A percentile compares a stretch with the other conserved stretches of the same genome.
phyloP scores from a whole-genome alignment of 176 grass and related monocot genomes.

The Saccharum officinarum region DNA sequence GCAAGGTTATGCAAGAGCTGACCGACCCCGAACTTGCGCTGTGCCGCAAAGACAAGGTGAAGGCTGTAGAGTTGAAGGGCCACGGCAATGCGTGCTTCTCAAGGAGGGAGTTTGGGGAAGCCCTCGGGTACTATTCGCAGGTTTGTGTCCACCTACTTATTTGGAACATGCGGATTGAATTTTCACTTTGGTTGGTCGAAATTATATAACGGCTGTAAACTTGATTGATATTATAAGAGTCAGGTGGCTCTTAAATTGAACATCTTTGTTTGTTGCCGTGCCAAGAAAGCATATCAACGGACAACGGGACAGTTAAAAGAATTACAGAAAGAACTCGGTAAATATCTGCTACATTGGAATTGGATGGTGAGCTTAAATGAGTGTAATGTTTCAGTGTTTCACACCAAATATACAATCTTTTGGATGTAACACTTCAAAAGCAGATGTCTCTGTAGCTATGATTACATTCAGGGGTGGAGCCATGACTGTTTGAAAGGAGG shows the following conservation, averaged over 20 bases:
- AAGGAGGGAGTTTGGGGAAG: constrained; percentile 55
- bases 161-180: neutral
- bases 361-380: neutral
- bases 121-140: constrained; percentile 80
- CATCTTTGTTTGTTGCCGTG: neutral
- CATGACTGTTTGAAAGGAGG: neutral
- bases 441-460: neutral
- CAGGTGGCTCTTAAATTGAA: neutral
- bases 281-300: neutral
- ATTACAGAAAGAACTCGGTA: neutral
- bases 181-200: neutral
- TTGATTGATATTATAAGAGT: neutral
- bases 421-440: neutral
- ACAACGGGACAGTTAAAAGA: neutral
- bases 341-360: neutral
- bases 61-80: constrained; percentile 63
- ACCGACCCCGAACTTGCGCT: constrained; percentile 67
- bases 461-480: neutral
- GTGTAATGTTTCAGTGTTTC: neutral
- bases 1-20: constrained; percentile 59
- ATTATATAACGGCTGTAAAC: neutral
- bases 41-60: constrained; percentile 67
- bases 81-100: constrained; percentile 74
- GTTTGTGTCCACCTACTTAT: constrained; percentile 21
- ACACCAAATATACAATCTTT: constrained; percentile 2